Percentiles rank a stretch among this genome's conserved stretches.
Evolutionary conservation across 148 eudicot species (phyloP).

Genomic region (Vaccinium darrowii): DNA sequence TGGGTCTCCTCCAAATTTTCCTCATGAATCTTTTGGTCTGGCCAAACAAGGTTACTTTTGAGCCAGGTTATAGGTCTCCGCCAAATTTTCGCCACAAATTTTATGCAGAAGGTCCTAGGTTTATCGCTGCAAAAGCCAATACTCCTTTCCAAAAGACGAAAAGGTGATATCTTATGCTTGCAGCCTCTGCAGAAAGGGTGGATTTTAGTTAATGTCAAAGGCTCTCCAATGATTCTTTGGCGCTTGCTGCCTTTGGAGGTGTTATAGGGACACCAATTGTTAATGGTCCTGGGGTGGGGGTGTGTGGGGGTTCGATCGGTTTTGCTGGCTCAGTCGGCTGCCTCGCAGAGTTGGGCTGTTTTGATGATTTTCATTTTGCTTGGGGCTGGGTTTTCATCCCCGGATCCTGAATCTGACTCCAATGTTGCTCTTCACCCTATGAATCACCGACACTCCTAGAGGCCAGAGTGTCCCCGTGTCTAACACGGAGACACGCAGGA

Average conservation of each 20-base stretch:
- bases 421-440: background rate
- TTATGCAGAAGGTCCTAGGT: background rate
- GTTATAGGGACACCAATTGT: background rate
- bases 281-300: background rate
- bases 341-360: background rate
- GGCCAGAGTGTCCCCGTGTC: too few relatives aligned
- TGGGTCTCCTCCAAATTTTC: background rate
- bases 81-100: background rate
- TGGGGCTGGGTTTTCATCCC: background rate
- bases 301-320: background rate
- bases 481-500: too few relatives aligned
- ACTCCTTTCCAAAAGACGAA: background rate
- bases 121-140: background rate
- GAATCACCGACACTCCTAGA: too few relatives aligned
- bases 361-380: background rate
- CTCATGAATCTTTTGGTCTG: background rate
- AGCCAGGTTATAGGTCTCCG: constrained; percentile 4
- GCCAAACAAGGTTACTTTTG: background rate
- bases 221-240: background rate
- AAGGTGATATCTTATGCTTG: background rate
- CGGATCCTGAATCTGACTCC: background rate
- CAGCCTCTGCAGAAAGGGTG: background rate
- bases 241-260: background rate
- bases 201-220: background rate
- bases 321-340: background rate